Evolutionary conservation across 73 alveolate genomes (phyloP), one percentile per base, ranked within the genome.

Genomic region (Stentor roeselii): DNA sequence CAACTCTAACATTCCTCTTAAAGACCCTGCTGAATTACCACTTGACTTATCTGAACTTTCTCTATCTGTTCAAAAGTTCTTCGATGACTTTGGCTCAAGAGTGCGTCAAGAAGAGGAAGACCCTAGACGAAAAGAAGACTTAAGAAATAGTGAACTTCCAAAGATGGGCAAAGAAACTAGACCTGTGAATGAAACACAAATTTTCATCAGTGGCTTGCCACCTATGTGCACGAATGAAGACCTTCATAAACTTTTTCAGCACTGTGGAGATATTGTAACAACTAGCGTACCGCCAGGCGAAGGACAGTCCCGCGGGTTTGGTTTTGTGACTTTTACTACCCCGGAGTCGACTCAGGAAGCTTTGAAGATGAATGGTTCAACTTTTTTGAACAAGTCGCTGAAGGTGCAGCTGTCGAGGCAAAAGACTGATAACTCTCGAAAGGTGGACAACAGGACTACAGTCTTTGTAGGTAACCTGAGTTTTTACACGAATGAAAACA

Each of bases 391-490:
- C 21, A 59, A 30, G 30, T 2, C 39, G 1, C 82, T 42, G 59
- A 39, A 36, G 21, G 85, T 86, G 60, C 34, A 42, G 3, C 38
- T 74, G 39, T 39, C 60, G 11, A 21, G 50, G 41, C 41, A 67
- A 32, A 67, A 67, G 34, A n/a, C n/a, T 32, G 80, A 67, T 0
- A 21, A n/a, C 15, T 21, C 37, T 27, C 84, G 78, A 0, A 6
- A 6, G 6, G 90, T 85, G 50, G 92, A 78, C 76, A 90, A 91
- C 31, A 60, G 75, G 75, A 39, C 91, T 39, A 87, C 91, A 59
- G 35, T 95, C 35, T 95, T 95, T 91, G 96, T 95, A 34, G 99
- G 97, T n/a, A 95, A 95, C 89, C 74, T 95, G 41, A 88, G 97
- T 86, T 92, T 82, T 89, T 80, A 88, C 80, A 92, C 95, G 76